These are phyloP conservation scores for Phytophthora colocasiae DNA, from an alignment of 352 stramenopile genomes.

Conservation along the genomic window DNA sequence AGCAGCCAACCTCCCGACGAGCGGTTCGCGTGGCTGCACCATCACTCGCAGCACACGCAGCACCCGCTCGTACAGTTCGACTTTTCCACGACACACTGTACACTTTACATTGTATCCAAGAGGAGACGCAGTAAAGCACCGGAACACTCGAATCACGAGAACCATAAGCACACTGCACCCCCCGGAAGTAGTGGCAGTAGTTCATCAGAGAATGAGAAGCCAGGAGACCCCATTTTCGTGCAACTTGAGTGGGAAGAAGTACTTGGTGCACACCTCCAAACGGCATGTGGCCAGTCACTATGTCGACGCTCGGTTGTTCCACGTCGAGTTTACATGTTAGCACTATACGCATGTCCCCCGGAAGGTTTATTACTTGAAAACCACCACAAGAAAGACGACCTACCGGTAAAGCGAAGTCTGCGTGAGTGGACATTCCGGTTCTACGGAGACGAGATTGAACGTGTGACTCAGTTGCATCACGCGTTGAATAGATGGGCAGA, in stretches of 20 bases:
- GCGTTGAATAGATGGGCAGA: constrained; percentile 57
- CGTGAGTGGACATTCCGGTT: constrained; percentile 58
- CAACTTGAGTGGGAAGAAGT: constrained; percentile 54
- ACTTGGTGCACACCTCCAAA: constrained; percentile 55
- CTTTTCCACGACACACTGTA: constrained; percentile 26
- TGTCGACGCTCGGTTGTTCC: constrained; percentile 19
- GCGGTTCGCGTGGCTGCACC: constrained; percentile 27
- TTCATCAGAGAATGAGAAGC: constrained; percentile 19
- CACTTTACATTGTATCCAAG: constrained; percentile 20
- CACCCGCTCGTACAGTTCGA: constrained; percentile 31
- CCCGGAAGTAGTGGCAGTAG: constrained; percentile 24
- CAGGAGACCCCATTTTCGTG: constrained; percentile 14
- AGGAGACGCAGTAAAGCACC: constrained; percentile 2
- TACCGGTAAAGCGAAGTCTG: constrained; percentile 37
- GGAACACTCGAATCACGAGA: neutral
- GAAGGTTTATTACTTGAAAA: constrained; percentile 17
- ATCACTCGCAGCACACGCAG: constrained; percentile 25
- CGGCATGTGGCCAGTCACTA: constrained; percentile 45
- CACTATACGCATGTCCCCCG: constrained; percentile 50
- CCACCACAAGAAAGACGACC: constrained; percentile 27
- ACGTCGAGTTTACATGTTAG: constrained; percentile 47
- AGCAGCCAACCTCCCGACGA: constrained; percentile 27
- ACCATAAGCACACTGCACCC: constrained; percentile 8
- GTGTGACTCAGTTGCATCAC: constrained; percentile 37
- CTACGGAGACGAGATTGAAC: constrained; percentile 43